Evolutionary conservation across 768 basidiomycete genomes (phyloP).

Genomic region (Rhodotorula toruloides): DNA sequence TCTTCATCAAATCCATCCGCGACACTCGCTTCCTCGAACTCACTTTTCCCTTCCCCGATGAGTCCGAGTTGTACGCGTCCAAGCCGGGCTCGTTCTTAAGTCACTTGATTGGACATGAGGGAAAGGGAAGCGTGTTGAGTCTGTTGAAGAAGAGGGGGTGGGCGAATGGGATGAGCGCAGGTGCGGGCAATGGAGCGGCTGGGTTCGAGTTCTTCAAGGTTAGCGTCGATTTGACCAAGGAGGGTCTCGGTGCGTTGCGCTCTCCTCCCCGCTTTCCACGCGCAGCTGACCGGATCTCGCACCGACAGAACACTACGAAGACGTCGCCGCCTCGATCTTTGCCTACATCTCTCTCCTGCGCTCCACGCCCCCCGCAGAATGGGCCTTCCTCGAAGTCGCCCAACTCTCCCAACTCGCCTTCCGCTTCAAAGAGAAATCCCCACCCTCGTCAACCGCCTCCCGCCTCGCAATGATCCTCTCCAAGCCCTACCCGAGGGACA

Average conservation of each 20-base stretch:
- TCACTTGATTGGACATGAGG: constrained; percentile 68
- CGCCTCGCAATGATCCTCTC: constrained; percentile 68
- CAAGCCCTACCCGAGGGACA: constrained; percentile 74
- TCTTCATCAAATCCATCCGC: constrained; percentile 49
- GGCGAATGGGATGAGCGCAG: constrained; percentile 56
- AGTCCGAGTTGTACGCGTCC: constrained; percentile 53
- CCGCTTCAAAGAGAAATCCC: constrained; percentile 76
- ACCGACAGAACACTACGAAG: constrained; percentile 64
- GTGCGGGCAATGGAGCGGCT: constrained; percentile 56
- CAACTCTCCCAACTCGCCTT: constrained; percentile 69
- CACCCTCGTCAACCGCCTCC: constrained; percentile 72
- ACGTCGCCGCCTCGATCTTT: constrained; percentile 64
- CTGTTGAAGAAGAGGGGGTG: constrained; percentile 62
- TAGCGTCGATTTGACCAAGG: constrained; percentile 70
- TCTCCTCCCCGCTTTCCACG: not conserved
- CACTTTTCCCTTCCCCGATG: constrained; percentile 50
- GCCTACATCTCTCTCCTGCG: constrained; percentile 59
- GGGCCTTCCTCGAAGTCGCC: constrained; percentile 70
- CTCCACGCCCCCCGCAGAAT: constrained; percentile 49
- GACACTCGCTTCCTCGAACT: constrained; percentile 50
- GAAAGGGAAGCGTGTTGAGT: constrained; percentile 70
- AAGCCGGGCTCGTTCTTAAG: constrained; percentile 69
- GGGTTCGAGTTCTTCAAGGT: constrained; percentile 87
- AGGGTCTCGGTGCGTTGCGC: constrained; percentile 69
- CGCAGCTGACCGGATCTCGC: not conserved